A percentile compares a stretch with the other conserved stretches of the same genome.
These are phyloP conservation scores for Ceratocystis papillata DNA, from an alignment of 2,329 filamentous ascomycete species.

Conservation along the genomic window DNA sequence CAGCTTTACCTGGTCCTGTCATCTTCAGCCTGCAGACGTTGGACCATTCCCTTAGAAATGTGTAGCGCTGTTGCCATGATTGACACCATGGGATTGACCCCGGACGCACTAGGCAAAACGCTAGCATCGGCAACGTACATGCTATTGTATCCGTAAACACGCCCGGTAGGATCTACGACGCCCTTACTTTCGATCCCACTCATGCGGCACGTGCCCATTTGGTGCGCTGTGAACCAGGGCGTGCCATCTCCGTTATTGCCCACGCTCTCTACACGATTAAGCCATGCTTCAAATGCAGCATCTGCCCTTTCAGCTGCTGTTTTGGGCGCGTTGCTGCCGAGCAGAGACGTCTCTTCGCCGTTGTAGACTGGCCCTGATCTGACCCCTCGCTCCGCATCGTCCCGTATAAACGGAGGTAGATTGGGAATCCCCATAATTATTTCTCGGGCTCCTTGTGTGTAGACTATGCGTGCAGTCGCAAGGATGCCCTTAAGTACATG, in stretches of 20 bases:
- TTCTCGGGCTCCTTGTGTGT: conserved; percentile 68
- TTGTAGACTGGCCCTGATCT: conserved; percentile 22
- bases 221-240: conserved; percentile 60
- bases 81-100: conserved; percentile 75
- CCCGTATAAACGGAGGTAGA: conserved; percentile 49
- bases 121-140: conserved; percentile 65
- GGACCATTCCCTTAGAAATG: conserved; percentile 48
- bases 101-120: conserved; percentile 64
- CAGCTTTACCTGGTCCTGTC: background rate
- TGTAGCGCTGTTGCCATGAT: conserved; percentile 59
- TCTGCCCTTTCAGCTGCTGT: conserved; percentile 42
- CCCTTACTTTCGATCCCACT: conserved; percentile 41
- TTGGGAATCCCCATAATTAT: conserved; percentile 57
- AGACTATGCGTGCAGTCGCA: conserved; percentile 63
- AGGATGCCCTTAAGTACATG: conserved; percentile 62
- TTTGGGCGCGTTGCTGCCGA: background rate
- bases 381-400: conserved; percentile 18
- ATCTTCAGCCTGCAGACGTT: conserved; percentile 7
- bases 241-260: conserved; percentile 42
- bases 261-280: conserved; percentile 39
- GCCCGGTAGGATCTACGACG: conserved; percentile 48
- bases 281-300: conserved; percentile 50
- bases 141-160: conserved; percentile 54
- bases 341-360: background rate
- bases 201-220: conserved; percentile 74